Base-by-base conservation (phyloP, 371 early-diverging fungal genomes). In the Zancudomyces culisetae region DNA sequence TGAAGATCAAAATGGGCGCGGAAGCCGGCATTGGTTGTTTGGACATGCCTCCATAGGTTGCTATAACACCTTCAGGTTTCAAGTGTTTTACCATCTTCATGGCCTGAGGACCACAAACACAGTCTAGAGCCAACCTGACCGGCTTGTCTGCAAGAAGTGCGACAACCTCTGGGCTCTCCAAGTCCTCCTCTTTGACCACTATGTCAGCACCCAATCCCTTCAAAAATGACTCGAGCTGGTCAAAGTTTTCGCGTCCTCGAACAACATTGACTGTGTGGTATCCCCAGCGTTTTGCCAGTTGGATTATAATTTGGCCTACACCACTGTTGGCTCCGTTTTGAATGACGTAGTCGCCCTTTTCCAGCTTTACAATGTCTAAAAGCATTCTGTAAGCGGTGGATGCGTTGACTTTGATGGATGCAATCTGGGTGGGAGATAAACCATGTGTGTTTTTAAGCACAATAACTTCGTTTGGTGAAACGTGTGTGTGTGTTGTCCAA, bases 241-340 rank as follows among this genome's bases (percentile, higher is more conserved):
- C 80, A 29, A 82, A 61, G 22, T 85, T 72, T 1, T 80, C 81
- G 55, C 82, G 72, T 27, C 85, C 75, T 24, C 97, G 74, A 27
- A 96, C 79, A 42, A 95, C 76, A 60, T 91, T 95, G 54, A 95
- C 78, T 0, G 89, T 87, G 27, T 80, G 80, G 23, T 87, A 51
- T 2, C 82, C 83, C 76, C 83, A 75, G 13, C 73, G 68, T 19
- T 76, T 71, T 4, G 89, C 86, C 29, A 97, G 61, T 60, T 94
- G 94, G 51, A 95, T 87, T 8, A 94, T 89, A 19, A 82, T 74
- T 58, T 87, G 87, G 0, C 97, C 96, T n/a, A 94, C 97, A 1
- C 81, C 90, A 51, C 87, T 87, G 60, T 91, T 97, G 22, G 84
- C 28, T 52, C 83, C 93, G 63, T 94, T 93, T 61, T 97, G 96